A percentile compares a stretch with the other conserved stretches of the same genome.
phyloP scores from a whole-genome alignment of 176 grass and related monocot genomes.

The Triticum dicoccoides region DNA sequence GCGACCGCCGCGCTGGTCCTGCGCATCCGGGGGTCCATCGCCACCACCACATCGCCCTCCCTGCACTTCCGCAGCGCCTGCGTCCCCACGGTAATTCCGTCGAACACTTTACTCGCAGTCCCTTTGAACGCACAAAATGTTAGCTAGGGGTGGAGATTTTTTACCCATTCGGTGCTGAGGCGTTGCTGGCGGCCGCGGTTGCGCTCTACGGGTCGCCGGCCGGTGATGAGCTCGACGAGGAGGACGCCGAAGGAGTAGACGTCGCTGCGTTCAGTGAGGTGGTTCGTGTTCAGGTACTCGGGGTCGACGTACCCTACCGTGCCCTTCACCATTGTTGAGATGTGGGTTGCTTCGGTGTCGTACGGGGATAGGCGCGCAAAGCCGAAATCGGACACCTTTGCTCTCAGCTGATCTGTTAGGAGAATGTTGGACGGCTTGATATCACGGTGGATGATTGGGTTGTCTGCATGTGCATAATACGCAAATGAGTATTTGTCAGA shows the following conservation, averaged over 20 bases:
- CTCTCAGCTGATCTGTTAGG: conserved; percentile 63
- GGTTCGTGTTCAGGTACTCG: conserved; percentile 77
- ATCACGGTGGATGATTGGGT: conserved; percentile 93
- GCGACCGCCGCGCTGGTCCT: conserved; percentile 53
- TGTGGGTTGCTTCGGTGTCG: conserved; percentile 65
- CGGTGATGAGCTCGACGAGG: conserved; percentile 85
- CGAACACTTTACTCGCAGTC: conserved; percentile 15
- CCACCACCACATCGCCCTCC: conserved; percentile 64
- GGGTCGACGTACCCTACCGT: conserved; percentile 92
- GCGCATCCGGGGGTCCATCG: conserved; percentile 79
- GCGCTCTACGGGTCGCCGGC: conserved; percentile 73
- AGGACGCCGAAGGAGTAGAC: conserved; percentile 98
- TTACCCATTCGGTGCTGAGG: conserved; percentile 85
- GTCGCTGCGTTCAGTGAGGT: conserved; percentile 89
- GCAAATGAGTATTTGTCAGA: not conserved
- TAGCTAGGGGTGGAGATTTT: not conserved
- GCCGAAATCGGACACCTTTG: conserved; percentile 87
- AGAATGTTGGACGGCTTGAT: conserved; percentile 95
- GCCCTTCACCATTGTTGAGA: conserved; percentile 90
- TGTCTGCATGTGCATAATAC: conserved; percentile 44
- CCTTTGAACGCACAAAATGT: not conserved
- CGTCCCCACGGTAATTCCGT: conserved; percentile 37
- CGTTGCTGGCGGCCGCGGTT: conserved; percentile 60
- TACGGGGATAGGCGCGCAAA: conserved; percentile 63
- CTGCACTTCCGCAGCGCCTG: conserved; percentile 69